phyloP scores from a whole-genome alignment of 352 stramenopile genomes.

The Pythium dissimile region DNA sequence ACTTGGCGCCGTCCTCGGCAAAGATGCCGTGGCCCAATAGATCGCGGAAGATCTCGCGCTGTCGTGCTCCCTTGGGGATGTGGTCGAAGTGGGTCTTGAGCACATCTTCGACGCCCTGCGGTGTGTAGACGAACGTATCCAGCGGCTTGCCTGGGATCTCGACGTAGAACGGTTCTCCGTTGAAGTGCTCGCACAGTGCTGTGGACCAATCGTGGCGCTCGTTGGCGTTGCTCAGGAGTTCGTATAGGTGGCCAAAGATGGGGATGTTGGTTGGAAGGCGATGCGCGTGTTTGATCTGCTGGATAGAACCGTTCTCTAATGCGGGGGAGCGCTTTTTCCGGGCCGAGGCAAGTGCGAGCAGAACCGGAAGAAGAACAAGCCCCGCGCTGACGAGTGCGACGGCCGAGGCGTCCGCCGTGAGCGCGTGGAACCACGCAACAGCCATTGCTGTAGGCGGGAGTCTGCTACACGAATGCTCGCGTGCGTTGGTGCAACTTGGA shows the following conservation, averaged over 20 bases:
- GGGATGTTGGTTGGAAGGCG: not conserved
- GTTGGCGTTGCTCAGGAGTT: not conserved
- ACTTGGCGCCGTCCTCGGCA: conserved; percentile 3
- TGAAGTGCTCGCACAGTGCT: not conserved
- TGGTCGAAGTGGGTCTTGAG: conserved; percentile 13
- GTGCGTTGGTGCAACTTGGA: too few species aligned
- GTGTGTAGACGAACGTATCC: conserved; percentile 20
- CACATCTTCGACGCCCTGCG: conserved; percentile 9
- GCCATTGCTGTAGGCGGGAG: not conserved
- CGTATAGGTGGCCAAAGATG: not conserved
- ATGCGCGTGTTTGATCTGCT: not conserved
- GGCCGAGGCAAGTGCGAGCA: too few species aligned
- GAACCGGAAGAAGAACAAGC: too few species aligned
- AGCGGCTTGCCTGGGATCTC: conserved; percentile 22
- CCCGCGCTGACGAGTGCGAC: not conserved
- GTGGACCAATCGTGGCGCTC: not conserved
- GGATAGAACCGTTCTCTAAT: too few species aligned
- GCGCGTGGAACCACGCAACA: not conserved
- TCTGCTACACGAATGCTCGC: too few species aligned
- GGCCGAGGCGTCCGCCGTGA: not conserved
- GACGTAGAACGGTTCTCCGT: conserved; percentile 19
- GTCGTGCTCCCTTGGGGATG: conserved; percentile 7
- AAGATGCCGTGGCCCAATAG: conserved; percentile 17
- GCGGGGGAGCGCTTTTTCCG: too few species aligned
- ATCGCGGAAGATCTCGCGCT: not conserved